These are phyloP conservation scores for Gossypium bickii DNA, from an alignment of 345 rosid genomes.

Conservation along the genomic window DNA sequence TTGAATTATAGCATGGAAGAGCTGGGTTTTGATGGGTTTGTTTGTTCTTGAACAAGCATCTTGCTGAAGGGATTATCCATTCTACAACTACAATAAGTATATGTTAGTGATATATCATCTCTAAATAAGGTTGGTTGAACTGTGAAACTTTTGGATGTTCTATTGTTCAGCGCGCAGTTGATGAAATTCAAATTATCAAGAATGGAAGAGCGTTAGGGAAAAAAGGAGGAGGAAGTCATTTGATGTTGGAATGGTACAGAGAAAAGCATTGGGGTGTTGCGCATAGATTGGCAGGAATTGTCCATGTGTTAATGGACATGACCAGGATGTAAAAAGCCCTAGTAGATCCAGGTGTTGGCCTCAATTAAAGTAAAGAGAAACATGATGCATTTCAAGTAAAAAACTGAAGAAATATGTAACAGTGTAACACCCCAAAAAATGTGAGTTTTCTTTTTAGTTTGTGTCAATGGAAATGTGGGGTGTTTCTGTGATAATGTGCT, in stretches of 20 bases:
- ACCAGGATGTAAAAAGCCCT: conserved; percentile 50
- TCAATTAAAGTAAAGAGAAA: too few relatives aligned
- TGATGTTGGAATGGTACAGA: conserved; percentile 70
- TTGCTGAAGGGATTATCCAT: conserved; percentile 46
- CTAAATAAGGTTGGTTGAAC: neutral
- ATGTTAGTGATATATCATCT: neutral
- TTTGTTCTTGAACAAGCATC: conserved; percentile 44
- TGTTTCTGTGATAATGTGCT: too few relatives aligned
- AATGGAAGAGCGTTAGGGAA: conserved; percentile 39
- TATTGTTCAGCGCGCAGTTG: conserved; percentile 34
- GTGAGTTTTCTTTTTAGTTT: too few relatives aligned
- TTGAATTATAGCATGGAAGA: conserved; percentile 61
- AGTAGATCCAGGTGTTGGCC: conserved; percentile 26
- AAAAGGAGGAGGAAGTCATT: conserved; percentile 37
- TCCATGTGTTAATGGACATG: conserved; percentile 58
- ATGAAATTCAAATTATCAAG: conserved; percentile 34
- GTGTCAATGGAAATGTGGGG: too few relatives aligned
- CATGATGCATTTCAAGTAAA: too few relatives aligned
- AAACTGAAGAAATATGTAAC: too few relatives aligned
- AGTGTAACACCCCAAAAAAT: too few relatives aligned
- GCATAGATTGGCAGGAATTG: conserved; percentile 65
- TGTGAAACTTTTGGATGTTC: neutral
- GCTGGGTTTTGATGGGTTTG: conserved; percentile 62
- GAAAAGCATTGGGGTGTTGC: conserved; percentile 72
- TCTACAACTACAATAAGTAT: conserved; percentile 36